Conservation (phyloP, 2,329 filamentous ascomycete species). For the Alternaria incomplexa region DNA sequence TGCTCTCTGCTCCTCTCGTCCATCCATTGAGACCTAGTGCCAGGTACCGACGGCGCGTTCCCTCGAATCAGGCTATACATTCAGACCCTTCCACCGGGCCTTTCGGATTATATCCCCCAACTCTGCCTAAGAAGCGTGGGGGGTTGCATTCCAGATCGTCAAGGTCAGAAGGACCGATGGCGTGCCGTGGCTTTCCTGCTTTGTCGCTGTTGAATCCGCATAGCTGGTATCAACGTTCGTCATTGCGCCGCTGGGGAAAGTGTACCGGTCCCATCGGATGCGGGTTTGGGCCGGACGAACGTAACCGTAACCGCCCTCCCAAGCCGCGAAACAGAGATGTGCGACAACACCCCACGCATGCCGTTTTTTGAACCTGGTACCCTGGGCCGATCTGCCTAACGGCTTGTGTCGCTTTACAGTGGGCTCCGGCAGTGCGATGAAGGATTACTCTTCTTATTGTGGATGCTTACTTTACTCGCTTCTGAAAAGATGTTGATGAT, state of each 20-base stretch:
- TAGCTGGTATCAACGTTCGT: constrained; percentile 6
- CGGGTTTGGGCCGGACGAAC: background rate
- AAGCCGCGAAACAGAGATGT: background rate
- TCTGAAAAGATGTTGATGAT: background rate
- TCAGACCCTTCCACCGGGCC: constrained; percentile 1
- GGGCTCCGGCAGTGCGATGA: background rate
- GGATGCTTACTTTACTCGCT: background rate
- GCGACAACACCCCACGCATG: constrained; percentile 6
- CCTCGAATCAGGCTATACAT: constrained; percentile 8
- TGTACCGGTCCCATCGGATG: constrained; percentile 6
- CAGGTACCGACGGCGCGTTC: constrained; percentile 2
- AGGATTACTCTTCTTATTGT: background rate
- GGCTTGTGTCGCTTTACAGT: constrained; percentile 4
- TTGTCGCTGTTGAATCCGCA: background rate
- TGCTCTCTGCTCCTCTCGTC: background rate
- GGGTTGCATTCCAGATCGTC: background rate
- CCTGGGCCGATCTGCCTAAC: constrained; percentile 14
- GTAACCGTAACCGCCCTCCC: constrained; percentile 1
- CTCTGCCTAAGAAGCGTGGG: constrained; percentile 4
- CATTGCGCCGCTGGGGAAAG: constrained; percentile 6
- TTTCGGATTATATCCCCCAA: background rate
- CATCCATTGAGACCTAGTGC: background rate
- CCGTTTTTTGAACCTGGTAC: constrained; percentile 10
- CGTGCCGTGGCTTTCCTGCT: background rate
- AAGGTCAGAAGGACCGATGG: constrained; percentile 4